Percentiles rank a stretch among this genome's conserved stretches.
These are phyloP conservation scores for Saccharomycopsis capsularis DNA, from an alignment of 805 yeast genomes.

Conservation along the genomic window DNA sequence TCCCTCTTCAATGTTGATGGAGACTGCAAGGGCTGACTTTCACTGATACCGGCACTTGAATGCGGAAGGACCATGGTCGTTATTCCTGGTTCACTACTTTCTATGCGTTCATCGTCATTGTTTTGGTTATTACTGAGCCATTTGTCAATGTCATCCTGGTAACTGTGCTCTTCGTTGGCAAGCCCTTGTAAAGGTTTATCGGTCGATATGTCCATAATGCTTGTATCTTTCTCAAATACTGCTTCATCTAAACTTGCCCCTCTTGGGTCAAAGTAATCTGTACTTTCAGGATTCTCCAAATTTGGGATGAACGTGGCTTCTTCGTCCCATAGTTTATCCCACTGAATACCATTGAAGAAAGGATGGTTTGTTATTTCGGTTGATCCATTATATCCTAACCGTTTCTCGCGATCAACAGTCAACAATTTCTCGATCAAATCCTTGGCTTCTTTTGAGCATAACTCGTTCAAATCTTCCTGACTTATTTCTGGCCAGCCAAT, in stretches of 20 bases:
- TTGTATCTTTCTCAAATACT: constrained; percentile 5
- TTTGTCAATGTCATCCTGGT: constrained; percentile 8
- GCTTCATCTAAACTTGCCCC: constrained; percentile 67
- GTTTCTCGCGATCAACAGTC: constrained; percentile 49
- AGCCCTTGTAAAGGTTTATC: constrained; percentile 18
- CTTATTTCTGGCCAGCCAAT: constrained; percentile 80
- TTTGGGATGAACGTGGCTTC: constrained; percentile 81
- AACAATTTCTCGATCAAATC: constrained; percentile 65
- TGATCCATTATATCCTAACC: constrained; percentile 75
- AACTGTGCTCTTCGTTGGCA: constrained; percentile 8
- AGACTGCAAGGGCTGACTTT: constrained; percentile 29
- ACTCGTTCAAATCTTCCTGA: constrained; percentile 42
- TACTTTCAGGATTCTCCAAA: constrained; percentile 71
- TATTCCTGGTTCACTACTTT: constrained; percentile 21
- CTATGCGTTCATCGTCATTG: constrained; percentile 19
- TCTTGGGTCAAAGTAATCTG: constrained; percentile 85
- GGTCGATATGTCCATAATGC: constrained; percentile 28
- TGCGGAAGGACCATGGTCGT: constrained; percentile 23
- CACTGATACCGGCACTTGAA: constrained; percentile 27
- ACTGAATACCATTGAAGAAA: constrained; percentile 62
- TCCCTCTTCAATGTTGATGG: constrained; percentile 55
- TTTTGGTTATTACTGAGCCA: constrained; percentile 6
- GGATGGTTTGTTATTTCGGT: constrained; percentile 74
- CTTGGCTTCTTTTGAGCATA: constrained; percentile 46
- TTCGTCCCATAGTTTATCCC: constrained; percentile 68